Base-by-base conservation (phyloP, 257 asterid species). In the Oldenlandia corymbosa region DNA sequence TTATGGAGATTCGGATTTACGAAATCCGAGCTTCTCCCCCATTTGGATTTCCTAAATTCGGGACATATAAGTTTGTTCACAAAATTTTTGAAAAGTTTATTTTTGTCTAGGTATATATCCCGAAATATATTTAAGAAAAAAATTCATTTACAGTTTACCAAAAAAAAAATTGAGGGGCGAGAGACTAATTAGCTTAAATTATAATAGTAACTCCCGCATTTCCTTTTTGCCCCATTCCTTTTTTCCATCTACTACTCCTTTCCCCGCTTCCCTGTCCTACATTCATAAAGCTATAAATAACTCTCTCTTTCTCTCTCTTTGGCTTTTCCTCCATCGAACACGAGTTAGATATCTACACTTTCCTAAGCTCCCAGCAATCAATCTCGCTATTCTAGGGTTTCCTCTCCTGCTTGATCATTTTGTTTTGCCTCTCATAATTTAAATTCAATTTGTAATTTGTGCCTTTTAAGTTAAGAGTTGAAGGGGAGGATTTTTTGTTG, bases 351-450 rank as follows among this genome's bases (percentile, higher is more conserved):
- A 34, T 30, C 37, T 18, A 12, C 24, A 32, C 47, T 28, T 21
- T 36, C 43, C 43, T 64, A 39, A 14, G 58, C 52, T 60, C 62
- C 60, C n/a, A n/a, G n/a, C n/a, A n/a, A 63, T 34, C 66, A 46
- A 49, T 68, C 67, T 52, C 51, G 21, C 36, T 9, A 37, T 39
- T 49, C 46, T 39, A 63, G 62, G 68, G 68, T 24, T 63, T 51
- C 18, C 13, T 20, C 23, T 45, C 31, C 2, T 48, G 12, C 14
- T 1, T 24, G 8, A 0, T 31, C 39, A 11, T 36, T 64, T 32
- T n/a, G n/a, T n/a, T n/a, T n/a, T n/a, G n/a, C n/a, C n/a, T n/a
- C n/a, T n/a, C n/a, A n/a, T n/a, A n/a, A n/a, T n/a, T n/a, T n/a
- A n/a, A n/a, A n/a, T n/a, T n/a, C n/a, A n/a, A n/a, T n/a, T n/a